Base-by-base conservation (phyloP, 345 rosid species). In the Streptanthus diversifolius region DNA sequence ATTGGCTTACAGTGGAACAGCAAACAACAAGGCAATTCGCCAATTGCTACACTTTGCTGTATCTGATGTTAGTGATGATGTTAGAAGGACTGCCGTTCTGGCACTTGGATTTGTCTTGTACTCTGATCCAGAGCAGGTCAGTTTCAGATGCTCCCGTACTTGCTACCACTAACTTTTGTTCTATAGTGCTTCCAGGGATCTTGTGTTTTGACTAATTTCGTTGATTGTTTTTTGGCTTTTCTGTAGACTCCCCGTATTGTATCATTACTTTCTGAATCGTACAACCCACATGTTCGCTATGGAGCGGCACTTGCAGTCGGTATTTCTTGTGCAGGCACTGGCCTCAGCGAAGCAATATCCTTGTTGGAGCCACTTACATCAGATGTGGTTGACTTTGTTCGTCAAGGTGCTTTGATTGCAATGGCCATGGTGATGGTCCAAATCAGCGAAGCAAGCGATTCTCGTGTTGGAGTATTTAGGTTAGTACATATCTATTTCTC, bases 351-450 rank as follows among this genome's bases (percentile, higher is more conserved):
- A 85, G 99, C 99, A n/a, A 86, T 95, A 82, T 92, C 98, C 44
- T 84, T 95, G 85, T 82, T 95, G 35, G 99, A 95, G 84, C 99
- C 97, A 55, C 84, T 95, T 67, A 95, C 96, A 11, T 92, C 96
- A 53, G 98, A 95, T 82, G 98, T 92, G 29, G 97, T 95, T 51
- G 98, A 92, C 81, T 95, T 95, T 86, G 99, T 95, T 83, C 96
- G 98, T 54, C 99, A 95, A 89, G 98, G 99, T 82, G 99, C 99
- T 37, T 90, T 95, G 57, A 89, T 95, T 76, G 97, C 99, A 45
- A 92, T 92, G 99, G 98, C 99, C 41, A 95, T 95, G 99, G 99
- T 95, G 72, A 87, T 95, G 98, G 85, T 89, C 73, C 99, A 95
- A 84, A 84, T 83, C 59, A 95, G 89, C 65, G 97, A 90, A 84